phyloP scores from a whole-genome alignment of 768 basidiomycete genomes.

The Coprinellus micaceus region DNA sequence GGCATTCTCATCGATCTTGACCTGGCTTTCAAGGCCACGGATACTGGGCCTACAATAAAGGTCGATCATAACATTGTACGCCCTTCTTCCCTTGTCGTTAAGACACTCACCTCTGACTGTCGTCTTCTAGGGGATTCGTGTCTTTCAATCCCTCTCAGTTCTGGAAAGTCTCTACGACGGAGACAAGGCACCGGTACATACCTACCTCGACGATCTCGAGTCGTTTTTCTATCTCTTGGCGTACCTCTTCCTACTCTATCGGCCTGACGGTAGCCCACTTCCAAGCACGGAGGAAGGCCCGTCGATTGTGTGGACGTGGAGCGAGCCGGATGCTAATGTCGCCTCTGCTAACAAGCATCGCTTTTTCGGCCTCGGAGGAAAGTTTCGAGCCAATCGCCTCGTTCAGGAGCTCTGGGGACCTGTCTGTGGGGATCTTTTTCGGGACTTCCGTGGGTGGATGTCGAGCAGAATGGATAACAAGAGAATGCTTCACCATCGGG shows the following conservation, averaged over 20 bases:
- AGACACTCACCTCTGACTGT: not conserved
- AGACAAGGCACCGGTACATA: not conserved
- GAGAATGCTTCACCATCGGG: too few relatives aligned
- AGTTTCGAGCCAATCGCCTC: too few relatives aligned
- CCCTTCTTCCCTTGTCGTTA: not conserved
- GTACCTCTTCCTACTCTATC: not conserved
- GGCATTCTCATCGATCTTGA: constrained; percentile 8
- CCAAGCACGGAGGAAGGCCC: not conserved
- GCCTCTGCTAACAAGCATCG: too few relatives aligned
- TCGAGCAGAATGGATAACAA: too few relatives aligned
- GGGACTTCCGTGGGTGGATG: too few relatives aligned
- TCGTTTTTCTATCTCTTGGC: not conserved
- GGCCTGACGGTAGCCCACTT: not conserved
- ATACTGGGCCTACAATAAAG: not conserved
- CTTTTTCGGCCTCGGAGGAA: too few relatives aligned
- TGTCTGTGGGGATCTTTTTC: too few relatives aligned
- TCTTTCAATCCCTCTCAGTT: not conserved
- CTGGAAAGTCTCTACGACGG: not conserved
- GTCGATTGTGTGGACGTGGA: too few relatives aligned
- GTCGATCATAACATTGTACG: constrained; percentile 1
- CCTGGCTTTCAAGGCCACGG: not conserved
- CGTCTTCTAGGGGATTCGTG: not conserved
- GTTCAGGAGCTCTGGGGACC: too few relatives aligned
- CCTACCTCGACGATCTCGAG: constrained; percentile 1
- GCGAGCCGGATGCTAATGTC: too few relatives aligned